Evolutionary conservation across 192 early-diverging fungal species (phyloP), one percentile per base, ranked within the genome.

Genomic region (Gryganskiella cystojenkinii): DNA sequence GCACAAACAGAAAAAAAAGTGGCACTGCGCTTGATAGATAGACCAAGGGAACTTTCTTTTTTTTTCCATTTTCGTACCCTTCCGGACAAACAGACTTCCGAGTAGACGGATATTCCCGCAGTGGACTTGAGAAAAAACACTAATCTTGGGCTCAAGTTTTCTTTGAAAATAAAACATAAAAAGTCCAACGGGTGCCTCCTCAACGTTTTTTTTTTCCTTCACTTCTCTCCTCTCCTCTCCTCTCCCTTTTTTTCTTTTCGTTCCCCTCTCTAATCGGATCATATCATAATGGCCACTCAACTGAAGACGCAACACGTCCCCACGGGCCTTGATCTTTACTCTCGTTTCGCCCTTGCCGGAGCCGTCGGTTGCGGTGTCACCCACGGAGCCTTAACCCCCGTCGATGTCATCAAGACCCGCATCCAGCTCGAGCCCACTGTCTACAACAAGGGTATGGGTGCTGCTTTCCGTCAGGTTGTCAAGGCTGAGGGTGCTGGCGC

Each of bases 381-480:
- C 62, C 86, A 88, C 81, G 86, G 86, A 80, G 86, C 83, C 64
- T 70, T 88, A 70, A 81, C 80, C 57, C 80, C 80, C 53, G 78
- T 73, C 25, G 71, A 92, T 85, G 90, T 93, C 79, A 88, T 91
- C 76, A 93, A 92, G 84, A 91, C 90, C 47, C 81, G 90, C 56
- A 93, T 93, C 64, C 92, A 93, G 81, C 83, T 93, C 58, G 85
- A 86, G 56, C 91, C 91, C 80, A 80, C 82, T 33, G 61, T 83
- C 53, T 91, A 90, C 86, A 91, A 90, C 86, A 87, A 83, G 80
- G 86, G 86, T 80, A 89, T 89, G 86, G 60, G 81, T 60, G 60
- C 61, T 63, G 73, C 75, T 82, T 88, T 88, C 83, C 85, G 85
- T 74, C 84, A 87, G 64, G 84, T 89, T 43, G 61, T 84, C 70